These are phyloP conservation scores for Cercospora sesami DNA, from an alignment of 2,329 filamentous ascomycete genomes.

Conservation along the genomic window DNA sequence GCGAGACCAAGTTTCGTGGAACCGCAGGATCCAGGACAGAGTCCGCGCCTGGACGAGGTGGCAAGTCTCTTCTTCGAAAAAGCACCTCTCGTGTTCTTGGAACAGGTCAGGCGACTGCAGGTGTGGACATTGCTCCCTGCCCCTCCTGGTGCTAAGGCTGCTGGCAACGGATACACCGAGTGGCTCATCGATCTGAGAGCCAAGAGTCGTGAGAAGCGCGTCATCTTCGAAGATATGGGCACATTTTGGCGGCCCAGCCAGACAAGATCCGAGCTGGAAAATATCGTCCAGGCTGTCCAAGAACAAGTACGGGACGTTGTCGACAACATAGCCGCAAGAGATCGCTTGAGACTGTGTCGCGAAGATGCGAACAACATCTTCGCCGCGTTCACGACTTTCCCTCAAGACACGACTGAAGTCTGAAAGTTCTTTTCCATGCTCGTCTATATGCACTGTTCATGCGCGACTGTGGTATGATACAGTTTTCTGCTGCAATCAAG, in stretches of 20 bases:
- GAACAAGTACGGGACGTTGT: background rate
- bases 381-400: background rate
- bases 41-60: background rate
- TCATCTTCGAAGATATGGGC: slow-evolving; percentile 4
- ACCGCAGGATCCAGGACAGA: background rate
- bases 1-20: background rate
- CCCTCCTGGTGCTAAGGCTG: no score
- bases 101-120: slow-evolving; percentile 6
- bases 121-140: background rate
- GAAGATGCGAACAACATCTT: slow-evolving; percentile 4
- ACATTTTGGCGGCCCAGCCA: background rate
- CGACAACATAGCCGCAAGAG: background rate
- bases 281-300: background rate
- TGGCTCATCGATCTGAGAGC: background rate
- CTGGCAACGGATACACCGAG: background rate
- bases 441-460: background rate
- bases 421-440: background rate
- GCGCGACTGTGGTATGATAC: background rate
- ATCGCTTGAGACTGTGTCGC: background rate
- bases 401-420: background rate
- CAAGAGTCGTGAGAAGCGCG: background rate
- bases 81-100: background rate
- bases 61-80: background rate
- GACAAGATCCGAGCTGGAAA: background rate
- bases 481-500: background rate